A percentile compares a stretch with the other conserved stretches of the same genome.
phyloP scores from a whole-genome alignment of 179 eudicot species.

The Silene coronaria region DNA sequence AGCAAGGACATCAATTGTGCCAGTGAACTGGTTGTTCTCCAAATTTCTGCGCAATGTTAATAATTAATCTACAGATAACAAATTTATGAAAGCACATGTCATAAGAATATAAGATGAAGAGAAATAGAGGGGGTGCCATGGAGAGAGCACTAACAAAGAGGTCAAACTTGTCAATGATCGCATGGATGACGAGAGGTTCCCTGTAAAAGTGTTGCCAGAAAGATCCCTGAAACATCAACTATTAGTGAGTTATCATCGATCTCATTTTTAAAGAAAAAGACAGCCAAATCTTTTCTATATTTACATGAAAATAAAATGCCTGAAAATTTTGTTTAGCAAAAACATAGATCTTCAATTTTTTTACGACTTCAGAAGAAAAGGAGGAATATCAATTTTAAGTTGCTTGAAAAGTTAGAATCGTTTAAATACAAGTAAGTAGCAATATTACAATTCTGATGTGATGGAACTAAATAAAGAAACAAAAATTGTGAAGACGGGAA shows the following conservation, averaged over 20 bases:
- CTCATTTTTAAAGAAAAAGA: not conserved
- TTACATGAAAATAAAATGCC: not conserved
- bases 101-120: not conserved
- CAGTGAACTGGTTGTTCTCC: constrained; percentile 48
- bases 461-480: constrained; percentile 3
- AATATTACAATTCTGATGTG: not conserved
- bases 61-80: not conserved
- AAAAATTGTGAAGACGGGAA: not conserved
- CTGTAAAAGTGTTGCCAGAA: constrained; percentile 34
- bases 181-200: constrained; percentile 35
- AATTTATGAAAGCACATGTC: not conserved
- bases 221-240: constrained; percentile 31
- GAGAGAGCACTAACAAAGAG: constrained; percentile 32
- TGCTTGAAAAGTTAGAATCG: not conserved
- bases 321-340: not conserved
- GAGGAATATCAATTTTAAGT: not conserved
- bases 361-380: not conserved
- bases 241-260: not conserved
- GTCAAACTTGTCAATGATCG: constrained; percentile 35
- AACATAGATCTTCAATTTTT: not conserved
- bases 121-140: not conserved
- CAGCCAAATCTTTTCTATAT: too few relatives aligned
- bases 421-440: not conserved
- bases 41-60: constrained; percentile 29
- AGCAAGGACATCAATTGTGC: constrained; percentile 43